phyloP scores from a whole-genome alignment of 2,329 filamentous ascomycete species.

The Arthroderma sp. region DNA sequence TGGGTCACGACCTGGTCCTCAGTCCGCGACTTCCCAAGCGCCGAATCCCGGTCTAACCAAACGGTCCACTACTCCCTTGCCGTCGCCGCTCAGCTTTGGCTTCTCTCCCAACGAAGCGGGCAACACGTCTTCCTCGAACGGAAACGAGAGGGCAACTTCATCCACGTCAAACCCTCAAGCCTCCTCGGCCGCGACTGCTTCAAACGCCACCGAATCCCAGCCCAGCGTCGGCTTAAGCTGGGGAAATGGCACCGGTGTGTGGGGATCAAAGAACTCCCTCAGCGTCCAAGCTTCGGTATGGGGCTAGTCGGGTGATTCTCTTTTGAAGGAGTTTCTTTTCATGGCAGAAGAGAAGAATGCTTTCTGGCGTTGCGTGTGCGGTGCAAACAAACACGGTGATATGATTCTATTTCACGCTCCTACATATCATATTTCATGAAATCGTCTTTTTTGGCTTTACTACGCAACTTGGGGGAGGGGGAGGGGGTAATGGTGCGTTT shows the following conservation, averaged over 20 bases:
- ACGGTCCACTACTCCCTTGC: slow-evolving; percentile 75
- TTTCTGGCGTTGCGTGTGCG: too few species aligned
- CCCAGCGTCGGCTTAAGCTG: slow-evolving; percentile 46
- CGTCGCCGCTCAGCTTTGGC: slow-evolving; percentile 72
- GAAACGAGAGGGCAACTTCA: slow-evolving; percentile 34
- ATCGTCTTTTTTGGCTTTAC: too few species aligned
- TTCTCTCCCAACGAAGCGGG: slow-evolving; percentile 44
- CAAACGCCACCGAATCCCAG: slow-evolving; percentile 29
- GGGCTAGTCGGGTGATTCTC: slow-evolving; percentile 45
- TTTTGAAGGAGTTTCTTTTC: too few species aligned
- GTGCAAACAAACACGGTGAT: too few species aligned
- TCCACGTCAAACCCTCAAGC: slow-evolving; percentile 47
- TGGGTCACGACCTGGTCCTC: slow-evolving; percentile 66
- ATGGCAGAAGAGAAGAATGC: too few species aligned
- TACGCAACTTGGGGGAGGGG: too few species aligned
- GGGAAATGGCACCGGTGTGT: slow-evolving; percentile 69
- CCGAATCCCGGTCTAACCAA: slow-evolving; percentile 55
- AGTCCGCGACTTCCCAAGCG: slow-evolving; percentile 31
- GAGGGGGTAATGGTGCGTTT: too few species aligned
- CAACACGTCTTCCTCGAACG: slow-evolving; percentile 7
- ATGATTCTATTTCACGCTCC: too few species aligned
- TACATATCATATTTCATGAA: too few species aligned
- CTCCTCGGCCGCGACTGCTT: slow-evolving; percentile 21
- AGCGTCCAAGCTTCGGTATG: slow-evolving; percentile 88
- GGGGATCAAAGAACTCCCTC: slow-evolving; percentile 69